Evolutionary conservation across 345 rosid genomes (phyloP).

Genomic region (Arabidopsis arenosa): DNA sequence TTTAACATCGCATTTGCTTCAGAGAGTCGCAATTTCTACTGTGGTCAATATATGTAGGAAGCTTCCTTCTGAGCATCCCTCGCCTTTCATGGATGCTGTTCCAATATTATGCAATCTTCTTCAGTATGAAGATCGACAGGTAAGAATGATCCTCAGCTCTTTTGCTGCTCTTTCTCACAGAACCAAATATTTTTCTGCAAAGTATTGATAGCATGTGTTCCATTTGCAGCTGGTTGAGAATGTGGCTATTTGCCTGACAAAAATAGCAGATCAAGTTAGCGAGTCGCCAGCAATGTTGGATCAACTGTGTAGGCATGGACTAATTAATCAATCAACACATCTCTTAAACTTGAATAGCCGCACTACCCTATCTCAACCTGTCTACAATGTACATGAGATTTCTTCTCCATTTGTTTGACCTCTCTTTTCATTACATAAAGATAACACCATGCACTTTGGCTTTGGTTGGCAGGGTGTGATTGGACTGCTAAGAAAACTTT

Average conservation of each 20-base stretch:
- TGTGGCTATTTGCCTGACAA: slow-evolving; percentile 79
- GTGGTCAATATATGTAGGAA: slow-evolving; percentile 89
- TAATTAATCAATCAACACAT: slow-evolving; percentile 68
- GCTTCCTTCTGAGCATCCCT: slow-evolving; percentile 69
- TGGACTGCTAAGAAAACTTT: slow-evolving; percentile 80
- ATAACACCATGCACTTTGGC: slow-evolving; percentile 27
- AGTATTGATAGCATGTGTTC: slow-evolving; percentile 20
- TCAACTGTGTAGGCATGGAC: slow-evolving; percentile 78
- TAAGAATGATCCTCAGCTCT: slow-evolving; percentile 39
- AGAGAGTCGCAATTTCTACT: slow-evolving; percentile 93
- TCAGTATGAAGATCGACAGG: slow-evolving; percentile 90
- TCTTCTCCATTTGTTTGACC: slow-evolving; percentile 26
- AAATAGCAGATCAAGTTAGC: slow-evolving; percentile 71
- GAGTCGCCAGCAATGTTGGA: slow-evolving; percentile 72
- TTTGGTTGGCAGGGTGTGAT: slow-evolving; percentile 76
- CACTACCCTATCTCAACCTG: slow-evolving; percentile 75
- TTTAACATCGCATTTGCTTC: slow-evolving; percentile 37
- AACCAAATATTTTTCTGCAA: background rate
- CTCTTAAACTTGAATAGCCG: slow-evolving; percentile 73
- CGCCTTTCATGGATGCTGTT: slow-evolving; percentile 76
- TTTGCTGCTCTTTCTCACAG: slow-evolving; percentile 5
- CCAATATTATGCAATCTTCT: slow-evolving; percentile 88
- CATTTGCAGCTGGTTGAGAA: slow-evolving; percentile 81
- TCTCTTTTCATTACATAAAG: slow-evolving; percentile 1
- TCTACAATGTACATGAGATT: slow-evolving; percentile 66